Evolutionary conservation across 345 rosid species (phyloP), one percentile per base, ranked within the genome.

Genomic region (Mallotus nudiflorus): DNA sequence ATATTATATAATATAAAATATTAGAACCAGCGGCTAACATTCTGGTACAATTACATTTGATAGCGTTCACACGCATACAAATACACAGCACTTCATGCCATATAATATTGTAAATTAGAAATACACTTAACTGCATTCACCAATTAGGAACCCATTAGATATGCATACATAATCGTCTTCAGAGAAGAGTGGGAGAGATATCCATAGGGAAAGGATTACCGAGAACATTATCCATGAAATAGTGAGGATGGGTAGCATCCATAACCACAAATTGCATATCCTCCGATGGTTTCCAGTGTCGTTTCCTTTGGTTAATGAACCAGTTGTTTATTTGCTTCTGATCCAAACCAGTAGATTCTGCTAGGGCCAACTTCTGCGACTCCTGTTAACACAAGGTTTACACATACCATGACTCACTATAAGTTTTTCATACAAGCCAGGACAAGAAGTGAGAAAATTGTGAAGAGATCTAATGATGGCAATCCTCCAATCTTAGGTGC

Each of bases 201-300:
- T 96, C 99, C 87, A 92, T 87, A 22, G 97, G 89, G 65, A 79
- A 91, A 42, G 95, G 88, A 79, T 88, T 89, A 9, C 89, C 97
- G 78, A 88, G 18, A 25, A 85, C 83, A 71, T 86, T 89, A 66
- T 96, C 97, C 88, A 87, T 72, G 75, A 82, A 91, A 72, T 87
- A 89, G 64, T 88, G 95, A n/a, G 91, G 91, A 69, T 86, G 89
- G 0, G 89, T 65, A 4, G 89, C 89, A 68, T 92, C 98, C 95
- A 92, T 91, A 67, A 89, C 95, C 67, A 91, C 91, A 53, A 89
- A 86, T 75, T 91, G 97, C 98, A 92, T 91, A 50, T 96, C 98
- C 74, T 96, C 99, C 0, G 95, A 82, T 0, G 99, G 99, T 76
- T 91, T 96, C 99, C 99, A 96, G 77, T 92, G 99, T n/a, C 99